Conservation (phyloP, 139 green algal genomes). For the Picochlorum sp. region DNA sequence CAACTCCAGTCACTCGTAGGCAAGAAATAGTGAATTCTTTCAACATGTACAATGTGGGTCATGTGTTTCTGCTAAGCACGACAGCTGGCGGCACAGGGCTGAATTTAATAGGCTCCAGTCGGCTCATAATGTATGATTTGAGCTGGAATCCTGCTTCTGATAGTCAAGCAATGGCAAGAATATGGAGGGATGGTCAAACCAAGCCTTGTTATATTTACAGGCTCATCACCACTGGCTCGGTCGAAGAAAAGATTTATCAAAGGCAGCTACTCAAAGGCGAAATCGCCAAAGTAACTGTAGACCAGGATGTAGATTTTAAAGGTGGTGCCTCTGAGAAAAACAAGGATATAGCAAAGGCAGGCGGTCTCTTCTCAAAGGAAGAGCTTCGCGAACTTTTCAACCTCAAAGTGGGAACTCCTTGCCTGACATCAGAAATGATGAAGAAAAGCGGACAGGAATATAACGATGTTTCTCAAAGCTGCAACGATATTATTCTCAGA, state of each 20-base stretch:
- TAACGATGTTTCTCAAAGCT: background rate
- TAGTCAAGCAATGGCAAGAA: constrained; percentile 59
- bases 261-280: constrained; percentile 66
- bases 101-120: constrained; percentile 74
- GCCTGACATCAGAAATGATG: constrained; percentile 30
- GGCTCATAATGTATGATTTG: constrained; percentile 54
- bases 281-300: constrained; percentile 31
- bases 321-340: background rate
- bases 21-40: constrained; percentile 67
- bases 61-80: constrained; percentile 80
- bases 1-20: constrained; percentile 38
- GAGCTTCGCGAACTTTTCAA: constrained; percentile 67
- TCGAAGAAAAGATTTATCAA: constrained; percentile 90
- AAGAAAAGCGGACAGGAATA: background rate
- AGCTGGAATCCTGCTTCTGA: constrained; percentile 66
- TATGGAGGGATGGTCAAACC: constrained; percentile 77
- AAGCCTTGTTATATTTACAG: constrained; percentile 65
- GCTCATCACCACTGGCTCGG: constrained; percentile 62
- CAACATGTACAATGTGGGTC: constrained; percentile 35
- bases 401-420: constrained; percentile 35
- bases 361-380: constrained; percentile 39
- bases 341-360: no score
- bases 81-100: constrained; percentile 75
- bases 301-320: no score
- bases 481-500: no score